Evolutionary conservation across 345 rosid species (phyloP).

Genomic region (Cardamine chenopodiifolia): DNA sequence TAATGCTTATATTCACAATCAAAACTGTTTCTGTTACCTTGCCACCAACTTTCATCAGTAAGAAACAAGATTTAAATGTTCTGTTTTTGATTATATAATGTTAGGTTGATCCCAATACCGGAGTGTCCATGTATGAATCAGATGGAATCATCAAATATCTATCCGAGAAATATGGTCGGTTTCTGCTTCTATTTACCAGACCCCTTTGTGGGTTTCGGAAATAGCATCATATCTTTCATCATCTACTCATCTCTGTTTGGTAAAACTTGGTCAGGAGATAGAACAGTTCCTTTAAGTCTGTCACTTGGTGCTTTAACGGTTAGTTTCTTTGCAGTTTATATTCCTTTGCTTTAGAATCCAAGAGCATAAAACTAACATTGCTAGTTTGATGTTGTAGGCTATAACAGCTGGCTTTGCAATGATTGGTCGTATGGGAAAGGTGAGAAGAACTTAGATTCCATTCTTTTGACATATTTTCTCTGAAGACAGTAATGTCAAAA

Average conservation of each 20-base stretch:
- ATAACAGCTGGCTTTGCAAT: conserved; percentile 83
- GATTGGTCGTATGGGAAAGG: conserved; percentile 92
- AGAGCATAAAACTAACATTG: background rate
- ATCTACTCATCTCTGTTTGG: conserved; percentile 18
- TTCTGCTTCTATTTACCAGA: background rate
- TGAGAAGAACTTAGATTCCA: conserved; percentile 35
- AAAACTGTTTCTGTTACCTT: background rate
- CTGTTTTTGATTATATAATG: background rate
- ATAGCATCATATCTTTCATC: background rate
- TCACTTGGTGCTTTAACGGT: conserved; percentile 86
- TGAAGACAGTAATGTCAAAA: background rate
- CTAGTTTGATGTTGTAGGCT: conserved; percentile 55
- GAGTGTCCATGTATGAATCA: conserved; percentile 91
- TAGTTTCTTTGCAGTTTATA: conserved; percentile 25
- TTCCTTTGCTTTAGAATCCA: background rate
- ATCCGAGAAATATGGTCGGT: conserved; percentile 74
- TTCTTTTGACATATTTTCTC: conserved; percentile 3
- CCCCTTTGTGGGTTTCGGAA: background rate
- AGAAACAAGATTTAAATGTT: background rate
- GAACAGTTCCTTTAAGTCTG: conserved; percentile 72
- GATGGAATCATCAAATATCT: conserved; percentile 87
- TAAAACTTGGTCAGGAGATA: conserved; percentile 71
- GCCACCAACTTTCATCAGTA: background rate
- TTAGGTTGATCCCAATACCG: conserved; percentile 93
- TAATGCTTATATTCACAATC: background rate